phyloP scores from a whole-genome alignment of 148 eudicot species.

The Spergularia bocconei region DNA sequence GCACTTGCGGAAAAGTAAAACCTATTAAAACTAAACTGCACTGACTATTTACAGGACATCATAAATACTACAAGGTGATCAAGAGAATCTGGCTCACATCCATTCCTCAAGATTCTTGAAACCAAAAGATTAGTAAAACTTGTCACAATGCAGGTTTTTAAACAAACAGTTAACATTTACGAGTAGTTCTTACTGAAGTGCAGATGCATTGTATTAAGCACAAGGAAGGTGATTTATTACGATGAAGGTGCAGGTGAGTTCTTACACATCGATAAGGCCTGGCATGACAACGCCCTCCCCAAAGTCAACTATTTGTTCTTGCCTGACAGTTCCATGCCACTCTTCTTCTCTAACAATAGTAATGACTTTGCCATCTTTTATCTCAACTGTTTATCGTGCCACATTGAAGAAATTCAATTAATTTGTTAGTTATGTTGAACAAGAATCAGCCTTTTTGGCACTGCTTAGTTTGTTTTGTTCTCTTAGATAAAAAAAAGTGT shows the following conservation, averaged over 20 bases:
- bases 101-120: not conserved
- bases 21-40: not conserved
- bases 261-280: conserved; percentile 96
- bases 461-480: not conserved
- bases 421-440: not conserved
- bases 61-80: not conserved
- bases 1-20: conserved; percentile 15
- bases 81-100: not conserved
- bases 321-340: conserved; percentile 48
- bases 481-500: not conserved
- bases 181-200: not conserved
- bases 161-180: not conserved
- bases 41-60: not conserved
- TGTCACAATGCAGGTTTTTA: not conserved
- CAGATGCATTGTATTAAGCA: not conserved
- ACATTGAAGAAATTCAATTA: conserved; percentile 28
- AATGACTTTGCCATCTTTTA: conserved; percentile 69
- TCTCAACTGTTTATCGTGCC: conserved; percentile 63
- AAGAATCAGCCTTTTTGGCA: not conserved
- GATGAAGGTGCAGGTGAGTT: conserved; percentile 14
- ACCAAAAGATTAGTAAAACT: not conserved
- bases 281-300: conserved; percentile 98
- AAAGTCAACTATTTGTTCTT: conserved; percentile 56
- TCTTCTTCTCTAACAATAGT: conserved; percentile 61
- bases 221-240: not conserved